Percentiles rank a stretch among this genome's conserved stretches.
Conservation (phyloP, 179 eudicot genomes). For the Vitellaria paradoxa region DNA sequence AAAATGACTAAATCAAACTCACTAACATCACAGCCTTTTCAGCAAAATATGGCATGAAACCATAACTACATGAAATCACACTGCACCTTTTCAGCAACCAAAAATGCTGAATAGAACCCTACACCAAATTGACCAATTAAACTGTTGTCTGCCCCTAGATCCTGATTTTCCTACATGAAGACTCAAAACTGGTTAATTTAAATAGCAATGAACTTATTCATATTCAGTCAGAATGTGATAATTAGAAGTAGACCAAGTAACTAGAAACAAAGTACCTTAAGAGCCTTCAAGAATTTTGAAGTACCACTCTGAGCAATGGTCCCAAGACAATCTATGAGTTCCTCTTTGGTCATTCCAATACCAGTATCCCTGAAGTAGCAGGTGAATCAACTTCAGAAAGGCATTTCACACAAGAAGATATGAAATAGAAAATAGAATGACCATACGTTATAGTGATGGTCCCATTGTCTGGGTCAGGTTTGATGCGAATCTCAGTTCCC, state of each 20-base stretch:
- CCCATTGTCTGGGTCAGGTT: slow-evolving; percentile 90
- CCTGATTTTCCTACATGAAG: slow-evolving; percentile 73
- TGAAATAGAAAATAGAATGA: slow-evolving; percentile 5
- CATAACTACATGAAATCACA: not conserved
- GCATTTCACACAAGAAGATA: not conserved
- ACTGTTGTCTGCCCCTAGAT: slow-evolving; percentile 78
- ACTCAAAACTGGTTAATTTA: not conserved
- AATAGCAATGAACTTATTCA: not conserved
- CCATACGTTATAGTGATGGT: slow-evolving; percentile 82
- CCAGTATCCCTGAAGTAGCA: slow-evolving; percentile 73
- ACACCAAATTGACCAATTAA: slow-evolving; percentile 99
- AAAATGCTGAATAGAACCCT: slow-evolving; percentile 96
- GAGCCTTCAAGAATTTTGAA: slow-evolving; percentile 78
- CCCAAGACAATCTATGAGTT: slow-evolving; percentile 91
- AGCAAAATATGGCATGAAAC: not conserved
- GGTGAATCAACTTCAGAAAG: not conserved
- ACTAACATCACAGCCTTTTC: not conserved
- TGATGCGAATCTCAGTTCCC: slow-evolving; percentile 88
- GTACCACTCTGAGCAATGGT: slow-evolving; percentile 99
- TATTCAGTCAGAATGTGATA: not conserved
- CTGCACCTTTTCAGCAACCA: slow-evolving; percentile 90
- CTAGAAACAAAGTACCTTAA: slow-evolving; percentile 56
- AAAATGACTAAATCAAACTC: not conserved
- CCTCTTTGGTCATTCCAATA: slow-evolving; percentile 96
- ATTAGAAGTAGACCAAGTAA: not conserved